A percentile compares a stretch with the other conserved stretches of the same genome.
These are phyloP conservation scores for Carallia brachiata DNA, from an alignment of 345 rosid species.

Conservation along the genomic window DNA sequence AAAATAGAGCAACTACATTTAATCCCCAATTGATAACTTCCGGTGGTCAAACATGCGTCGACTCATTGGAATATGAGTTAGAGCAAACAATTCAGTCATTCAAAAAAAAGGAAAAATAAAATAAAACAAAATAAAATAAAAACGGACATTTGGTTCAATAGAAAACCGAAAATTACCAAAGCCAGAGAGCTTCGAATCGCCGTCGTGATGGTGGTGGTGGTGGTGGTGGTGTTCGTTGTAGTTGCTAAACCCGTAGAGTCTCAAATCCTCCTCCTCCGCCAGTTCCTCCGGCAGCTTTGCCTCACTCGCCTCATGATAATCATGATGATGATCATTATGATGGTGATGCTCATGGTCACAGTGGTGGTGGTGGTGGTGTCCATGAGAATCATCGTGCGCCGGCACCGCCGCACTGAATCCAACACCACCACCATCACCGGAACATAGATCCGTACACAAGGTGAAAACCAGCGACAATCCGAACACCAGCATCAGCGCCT, in stretches of 20 bases:
- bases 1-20: too few relatives aligned
- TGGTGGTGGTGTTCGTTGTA: conserved; percentile 28
- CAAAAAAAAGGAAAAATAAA: too few relatives aligned
- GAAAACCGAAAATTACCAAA: conserved; percentile 41
- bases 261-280: conserved; percentile 94
- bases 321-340: conserved; percentile 26
- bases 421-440: conserved; percentile 38
- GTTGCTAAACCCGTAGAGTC: conserved; percentile 68
- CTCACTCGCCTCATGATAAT: conserved; percentile 20
- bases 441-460: conserved; percentile 50
- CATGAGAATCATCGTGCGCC: conserved; percentile 36
- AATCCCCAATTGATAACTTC: too few relatives aligned
- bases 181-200: conserved; percentile 47
- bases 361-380: conserved; percentile 32
- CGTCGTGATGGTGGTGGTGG: conserved; percentile 10
- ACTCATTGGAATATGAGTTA: too few relatives aligned
- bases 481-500: conserved; percentile 3
- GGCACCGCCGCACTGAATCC: conserved; percentile 40
- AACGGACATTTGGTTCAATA: neutral
- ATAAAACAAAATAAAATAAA: too few relatives aligned
- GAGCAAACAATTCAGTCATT: too few relatives aligned
- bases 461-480: conserved; percentile 22
- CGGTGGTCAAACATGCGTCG: too few relatives aligned
- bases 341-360: conserved; percentile 21
- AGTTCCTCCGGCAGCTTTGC: conserved; percentile 90